Evolutionary conservation across 139 green algal species (phyloP).

Genomic region (Tetraselmis striata): DNA sequence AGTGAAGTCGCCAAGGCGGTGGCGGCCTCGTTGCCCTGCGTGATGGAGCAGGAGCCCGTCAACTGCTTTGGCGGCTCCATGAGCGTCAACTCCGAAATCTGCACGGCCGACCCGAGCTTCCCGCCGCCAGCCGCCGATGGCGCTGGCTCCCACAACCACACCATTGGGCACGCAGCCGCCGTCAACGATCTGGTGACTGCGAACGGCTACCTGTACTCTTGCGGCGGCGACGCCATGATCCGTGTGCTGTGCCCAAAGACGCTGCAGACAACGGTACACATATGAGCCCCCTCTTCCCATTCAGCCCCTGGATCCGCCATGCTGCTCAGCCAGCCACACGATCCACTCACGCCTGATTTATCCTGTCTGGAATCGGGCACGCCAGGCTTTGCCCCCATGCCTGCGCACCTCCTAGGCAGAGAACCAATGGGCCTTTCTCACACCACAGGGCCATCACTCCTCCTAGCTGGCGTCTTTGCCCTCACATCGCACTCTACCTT

Average conservation of each 20-base stretch:
- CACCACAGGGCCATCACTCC: no score
- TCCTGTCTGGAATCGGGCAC: no score
- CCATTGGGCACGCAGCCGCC: conserved; percentile 33
- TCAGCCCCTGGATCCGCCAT: no score
- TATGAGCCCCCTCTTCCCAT: no score
- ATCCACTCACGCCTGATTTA: no score
- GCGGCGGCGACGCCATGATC: conserved; percentile 52
- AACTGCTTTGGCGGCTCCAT: not conserved
- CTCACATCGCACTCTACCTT: no score
- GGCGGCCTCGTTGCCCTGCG: not conserved
- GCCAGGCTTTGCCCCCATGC: no score
- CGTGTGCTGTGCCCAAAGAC: conserved; percentile 28
- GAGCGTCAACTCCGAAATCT: not conserved
- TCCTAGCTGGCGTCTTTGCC: no score
- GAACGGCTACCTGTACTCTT: conserved; percentile 32
- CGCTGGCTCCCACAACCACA: no score
- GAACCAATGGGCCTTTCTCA: no score
- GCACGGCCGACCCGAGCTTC: not conserved
- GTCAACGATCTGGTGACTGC: conserved; percentile 61
- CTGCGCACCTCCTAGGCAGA: no score
- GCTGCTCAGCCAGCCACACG: no score
- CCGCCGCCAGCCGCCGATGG: not conserved
- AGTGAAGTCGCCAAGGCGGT: not conserved
- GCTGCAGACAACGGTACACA: not conserved
- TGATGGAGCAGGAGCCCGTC: not conserved